These are phyloP conservation scores for Xylariales sp. DNA, from an alignment of 2,329 filamentous ascomycete species.

Conservation along the genomic window DNA sequence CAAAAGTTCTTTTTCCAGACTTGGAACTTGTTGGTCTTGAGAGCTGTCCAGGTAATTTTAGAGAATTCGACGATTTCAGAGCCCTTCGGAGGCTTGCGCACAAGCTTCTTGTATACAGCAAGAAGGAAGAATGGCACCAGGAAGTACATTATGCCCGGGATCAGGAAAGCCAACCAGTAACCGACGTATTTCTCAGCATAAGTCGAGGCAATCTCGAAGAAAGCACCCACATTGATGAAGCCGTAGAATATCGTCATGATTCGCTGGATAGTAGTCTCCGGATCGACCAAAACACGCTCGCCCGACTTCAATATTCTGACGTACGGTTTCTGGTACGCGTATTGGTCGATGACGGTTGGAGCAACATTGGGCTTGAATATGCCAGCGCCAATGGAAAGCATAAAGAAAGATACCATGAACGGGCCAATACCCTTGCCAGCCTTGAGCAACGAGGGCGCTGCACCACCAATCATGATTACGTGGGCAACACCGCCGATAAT, in stretches of 20 bases:
- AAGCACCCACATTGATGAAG: constrained; percentile 49
- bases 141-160: constrained; percentile 39
- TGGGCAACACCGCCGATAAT: constrained; percentile 63
- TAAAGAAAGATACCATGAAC: constrained; percentile 43
- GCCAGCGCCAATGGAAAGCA: constrained; percentile 53
- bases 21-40: constrained; percentile 20
- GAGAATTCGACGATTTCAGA: constrained; percentile 41
- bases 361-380: constrained; percentile 71
- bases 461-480: constrained; percentile 60
- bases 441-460: constrained; percentile 37
- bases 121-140: constrained; percentile 36
- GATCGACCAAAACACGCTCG: constrained; percentile 65
- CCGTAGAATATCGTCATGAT: constrained; percentile 63
- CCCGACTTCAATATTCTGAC: constrained; percentile 49
- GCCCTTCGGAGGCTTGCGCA: constrained; percentile 40
- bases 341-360: constrained; percentile 64
- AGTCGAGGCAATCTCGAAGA: constrained; percentile 46
- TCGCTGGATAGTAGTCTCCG: constrained; percentile 57
- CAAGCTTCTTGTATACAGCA: constrained; percentile 36
- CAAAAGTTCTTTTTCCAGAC: constrained; percentile 31
- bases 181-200: constrained; percentile 48
- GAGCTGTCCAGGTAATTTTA: constrained; percentile 32
- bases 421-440: constrained; percentile 42
- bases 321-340: constrained; percentile 48
- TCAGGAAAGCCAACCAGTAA: constrained; percentile 44